These are phyloP conservation scores for Nevesoporus exiguus DNA, from an alignment of 768 basidiomycete genomes.

Conservation along the genomic window DNA sequence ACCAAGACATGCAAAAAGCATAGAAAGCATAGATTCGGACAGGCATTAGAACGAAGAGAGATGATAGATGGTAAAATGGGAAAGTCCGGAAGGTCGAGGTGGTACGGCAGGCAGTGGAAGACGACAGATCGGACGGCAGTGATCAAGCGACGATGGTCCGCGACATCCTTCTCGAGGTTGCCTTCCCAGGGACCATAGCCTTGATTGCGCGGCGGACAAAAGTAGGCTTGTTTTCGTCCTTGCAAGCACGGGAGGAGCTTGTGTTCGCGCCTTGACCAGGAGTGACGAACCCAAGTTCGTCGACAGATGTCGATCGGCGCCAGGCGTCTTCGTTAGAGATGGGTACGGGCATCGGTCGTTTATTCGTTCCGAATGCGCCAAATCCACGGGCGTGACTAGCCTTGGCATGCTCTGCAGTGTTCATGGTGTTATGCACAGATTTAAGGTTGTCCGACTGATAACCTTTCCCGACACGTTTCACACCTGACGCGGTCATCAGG, in stretches of 20 bases:
- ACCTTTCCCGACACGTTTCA: slow-evolving; percentile 75
- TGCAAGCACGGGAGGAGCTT: slow-evolving; percentile 29
- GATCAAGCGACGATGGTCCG: slow-evolving; percentile 32
- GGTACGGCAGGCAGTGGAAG: background rate
- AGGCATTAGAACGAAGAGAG: slow-evolving; percentile 10
- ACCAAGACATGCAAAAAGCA: slow-evolving; percentile 9
- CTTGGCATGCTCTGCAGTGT: slow-evolving; percentile 20
- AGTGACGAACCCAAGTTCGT: slow-evolving; percentile 61
- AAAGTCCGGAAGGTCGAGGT: no score
- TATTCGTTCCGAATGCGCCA: slow-evolving; percentile 31
- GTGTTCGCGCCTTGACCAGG: slow-evolving; percentile 29
- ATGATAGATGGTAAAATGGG: background rate
- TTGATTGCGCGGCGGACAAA: slow-evolving; percentile 71
- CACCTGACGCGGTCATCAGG: slow-evolving; percentile 77
- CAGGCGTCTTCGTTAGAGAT: slow-evolving; percentile 63
- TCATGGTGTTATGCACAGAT: slow-evolving; percentile 36
- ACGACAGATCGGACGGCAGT: background rate
- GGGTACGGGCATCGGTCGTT: slow-evolving; percentile 65
- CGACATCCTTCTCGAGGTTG: slow-evolving; percentile 48
- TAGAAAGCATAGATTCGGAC: slow-evolving; percentile 12
- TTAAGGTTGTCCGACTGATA: slow-evolving; percentile 69
- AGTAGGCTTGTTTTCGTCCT: slow-evolving; percentile 47
- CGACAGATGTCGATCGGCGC: slow-evolving; percentile 47
- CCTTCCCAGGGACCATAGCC: slow-evolving; percentile 68
- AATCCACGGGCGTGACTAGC: slow-evolving; percentile 22